These are phyloP conservation scores for Pyrenula aspistea DNA, from an alignment of 495 filamentous ascomycete genomes.

Conservation along the genomic window DNA sequence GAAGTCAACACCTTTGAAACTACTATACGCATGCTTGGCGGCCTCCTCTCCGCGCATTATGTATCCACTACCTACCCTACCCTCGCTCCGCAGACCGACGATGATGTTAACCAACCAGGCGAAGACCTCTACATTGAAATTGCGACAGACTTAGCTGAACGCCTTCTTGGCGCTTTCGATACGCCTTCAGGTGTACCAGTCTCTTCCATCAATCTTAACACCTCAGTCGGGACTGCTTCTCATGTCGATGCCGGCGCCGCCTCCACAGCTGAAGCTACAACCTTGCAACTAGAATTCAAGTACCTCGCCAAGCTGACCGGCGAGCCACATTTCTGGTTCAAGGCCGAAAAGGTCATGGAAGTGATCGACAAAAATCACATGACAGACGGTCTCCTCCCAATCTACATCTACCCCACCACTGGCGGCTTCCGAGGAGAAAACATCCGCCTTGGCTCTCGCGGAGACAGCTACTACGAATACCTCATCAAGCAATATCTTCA, in stretches of 20 bases:
- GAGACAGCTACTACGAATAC: slow-evolving; percentile 97
- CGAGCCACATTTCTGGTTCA: slow-evolving; percentile 80
- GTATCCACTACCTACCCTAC: slow-evolving; percentile 62
- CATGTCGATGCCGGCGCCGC: slow-evolving; percentile 83
- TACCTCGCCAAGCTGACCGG: slow-evolving; percentile 93
- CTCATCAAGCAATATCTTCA: slow-evolving; percentile 95
- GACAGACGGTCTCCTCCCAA: slow-evolving; percentile 78
- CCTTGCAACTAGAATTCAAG: slow-evolving; percentile 91
- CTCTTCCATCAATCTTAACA: slow-evolving; percentile 79
- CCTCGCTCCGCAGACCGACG: slow-evolving; percentile 52
- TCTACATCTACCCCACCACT: slow-evolving; percentile 69
- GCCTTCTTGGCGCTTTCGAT: slow-evolving; percentile 78
- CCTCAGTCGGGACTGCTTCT: slow-evolving; percentile 57
- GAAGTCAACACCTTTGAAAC: slow-evolving; percentile 98
- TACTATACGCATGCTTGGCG: slow-evolving; percentile 94
- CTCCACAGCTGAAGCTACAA: slow-evolving; percentile 85
- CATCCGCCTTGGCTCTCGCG: slow-evolving; percentile 83
- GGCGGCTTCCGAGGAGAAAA: slow-evolving; percentile 72
- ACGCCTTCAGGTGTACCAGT: slow-evolving; percentile 77
- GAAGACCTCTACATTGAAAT: slow-evolving; percentile 95
- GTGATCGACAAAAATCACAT: slow-evolving; percentile 69
- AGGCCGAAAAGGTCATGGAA: slow-evolving; percentile 83
- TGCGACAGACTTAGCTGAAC: slow-evolving; percentile 81
- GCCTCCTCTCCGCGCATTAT: slow-evolving; percentile 88
- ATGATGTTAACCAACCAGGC: slow-evolving; percentile 51